Evolutionary conservation across 495 filamentous ascomycete species (phyloP), one percentile per base, ranked within the genome.

Genomic region (Ascodesmis nigricans): DNA sequence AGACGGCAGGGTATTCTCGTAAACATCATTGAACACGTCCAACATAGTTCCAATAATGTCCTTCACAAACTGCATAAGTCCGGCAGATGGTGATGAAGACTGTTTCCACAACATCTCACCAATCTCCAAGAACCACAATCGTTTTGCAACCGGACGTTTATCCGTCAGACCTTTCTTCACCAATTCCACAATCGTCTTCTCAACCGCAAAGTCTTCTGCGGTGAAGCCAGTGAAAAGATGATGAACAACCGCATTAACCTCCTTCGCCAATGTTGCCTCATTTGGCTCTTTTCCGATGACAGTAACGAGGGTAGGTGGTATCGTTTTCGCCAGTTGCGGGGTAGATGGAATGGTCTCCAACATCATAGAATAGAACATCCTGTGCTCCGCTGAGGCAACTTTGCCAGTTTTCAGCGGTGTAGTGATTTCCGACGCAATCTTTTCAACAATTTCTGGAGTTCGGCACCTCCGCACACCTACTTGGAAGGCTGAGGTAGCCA

Each of bases 111-210:
- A 53, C 1, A 82, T 50, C 8, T 90, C 71, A 16, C 77, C 80
- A 32, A 73, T 55, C 29, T 65, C 67, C 17, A 81, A 60, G 21
- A 75, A 65, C 87, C 87, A 97, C 25, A 77, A 56, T 34, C 73
- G 73, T n/a, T 77, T 70, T 30, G 78, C 65, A 10, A 73, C 67
- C 5, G 73, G 56, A 43, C 77, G 72, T 52, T 93, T 97, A 36
- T 97, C 90, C 4, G 62, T 60, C 3, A 83, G 57, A 0, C 87
- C 87, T 53, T 91, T 92, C 9, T 65, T 57, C 36, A 90, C 77
- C 1, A 69, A 59, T 39, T 82, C 78, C 1, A 66, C 39, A 9
- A 75, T 60, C 10, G 69, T 47, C 42, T 74, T 73, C 32, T 67
- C 63, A 11, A 45, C 31, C 1, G 25, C 21, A 4, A 63, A 46